Evolutionary conservation across 345 rosid species (phyloP), one percentile per base, ranked within the genome.

Genomic region (Moricandia arvensis): DNA sequence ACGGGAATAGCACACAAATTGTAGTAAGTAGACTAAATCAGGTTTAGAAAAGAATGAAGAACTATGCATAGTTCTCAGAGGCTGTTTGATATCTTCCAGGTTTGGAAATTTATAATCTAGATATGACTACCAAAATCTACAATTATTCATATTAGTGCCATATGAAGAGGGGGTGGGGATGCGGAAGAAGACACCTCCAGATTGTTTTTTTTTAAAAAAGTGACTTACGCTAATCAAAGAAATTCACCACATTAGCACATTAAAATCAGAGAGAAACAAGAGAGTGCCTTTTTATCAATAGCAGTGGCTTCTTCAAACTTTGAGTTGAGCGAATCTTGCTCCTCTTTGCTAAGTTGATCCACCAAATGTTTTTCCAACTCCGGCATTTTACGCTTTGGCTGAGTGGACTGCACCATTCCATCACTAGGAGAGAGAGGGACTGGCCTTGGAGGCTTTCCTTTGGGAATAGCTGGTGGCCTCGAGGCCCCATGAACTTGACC

Each of bases 341-440:
- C 99, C 70, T 89, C 99, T 75, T 87, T 87, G 81, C 96, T 90
- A 41, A 95, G 98, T 81, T 95, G 99, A 86, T 90, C 87, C 59
- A 84, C 82, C 57, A 90, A 85, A 81, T 85, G 87, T 80, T 92
- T 95, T 82, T 95, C 99, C 75, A 92, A 82, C 63, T 71, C 82
- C 5, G 97, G 97, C 88, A 90, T 83, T 78, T 84, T 92, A 54
- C 89, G 75, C 84, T 89, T 95, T 79, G 85, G 96, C 69, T 79
- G 91, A 75, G 47, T 68, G 29, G 89, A 82, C 75, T 79, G 88
- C 57, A 65, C 62, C 71, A 74, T 81, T 71, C 83, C 91, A 79
- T 95, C 97, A 75, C 82, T 74, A n/a, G 84, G 86, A 78, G 89
- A 70, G 70, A 75, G 79, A 83, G 88, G 43, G 71, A 78, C 87